Base-by-base conservation (phyloP, 805 yeast species). In the Nakazawaea sp. region DNA sequence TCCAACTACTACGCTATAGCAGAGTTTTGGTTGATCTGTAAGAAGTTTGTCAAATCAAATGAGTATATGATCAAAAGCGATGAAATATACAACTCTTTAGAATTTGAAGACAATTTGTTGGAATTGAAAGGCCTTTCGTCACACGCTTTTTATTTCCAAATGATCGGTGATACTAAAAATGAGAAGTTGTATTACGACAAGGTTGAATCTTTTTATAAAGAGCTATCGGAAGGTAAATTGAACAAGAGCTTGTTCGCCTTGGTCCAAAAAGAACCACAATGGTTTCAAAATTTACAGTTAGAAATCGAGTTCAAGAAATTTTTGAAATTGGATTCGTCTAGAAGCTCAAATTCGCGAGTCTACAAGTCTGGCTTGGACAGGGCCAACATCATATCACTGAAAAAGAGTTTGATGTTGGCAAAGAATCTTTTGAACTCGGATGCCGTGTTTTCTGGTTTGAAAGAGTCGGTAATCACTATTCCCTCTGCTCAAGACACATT, bases 391-490 rank as follows among this genome's bases (percentile, higher is more conserved):
- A 60, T 60, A 38, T 48, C 50, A 18, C 47, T 59, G 5, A 53
- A 59, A 33, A 45, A 45, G 13, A 44, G 49, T 11, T 59, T 61
- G 30, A 37, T 47, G n/a, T 47, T 46, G 23, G 60, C 64, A 2
- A 49, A 59, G 30, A 48, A 42, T 2, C 48, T 50, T 4, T 44
- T 69, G 42, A 58, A 56, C 19, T 43, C 44, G 13, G 78, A 75
- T 47, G 78, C 81, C 0, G 63, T 69, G 23, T 62, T 68, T 32
- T 66, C 71, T 4, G 63, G 67, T 5, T 44, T 73, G 30, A 68
- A 61, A 33, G 79, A 74, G 26, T 69, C 78, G 1, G 74, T 71
- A 0, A 50, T 71, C 37, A 63, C 72, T 0, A 50, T 68, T 8
- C 75, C 78, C 0, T 58, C 69, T 2, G 49, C 47, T 13, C 26